Evolutionary conservation across 352 stramenopile genomes (phyloP).

Genomic region (Globisporangium parvum): DNA sequence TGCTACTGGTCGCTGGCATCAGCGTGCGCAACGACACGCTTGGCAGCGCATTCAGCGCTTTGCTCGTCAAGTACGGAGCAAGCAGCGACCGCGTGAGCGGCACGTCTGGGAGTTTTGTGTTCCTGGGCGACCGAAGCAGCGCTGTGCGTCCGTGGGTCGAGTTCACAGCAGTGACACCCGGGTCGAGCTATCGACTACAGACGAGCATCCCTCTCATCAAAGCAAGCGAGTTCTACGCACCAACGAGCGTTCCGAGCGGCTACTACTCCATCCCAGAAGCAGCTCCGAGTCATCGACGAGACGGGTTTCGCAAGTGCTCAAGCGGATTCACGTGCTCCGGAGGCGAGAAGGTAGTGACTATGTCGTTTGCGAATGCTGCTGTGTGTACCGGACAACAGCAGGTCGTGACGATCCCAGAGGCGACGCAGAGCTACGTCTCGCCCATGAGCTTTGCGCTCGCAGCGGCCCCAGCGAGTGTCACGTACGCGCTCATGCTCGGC

Average conservation of each 20-base stretch:
- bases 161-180: constrained; percentile 1
- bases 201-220: constrained; percentile 23
- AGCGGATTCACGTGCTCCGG: constrained; percentile 32
- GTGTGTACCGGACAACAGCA: constrained; percentile 38
- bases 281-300: constrained; percentile 17
- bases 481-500: constrained; percentile 3
- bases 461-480: constrained; percentile 9
- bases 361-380: constrained; percentile 21
- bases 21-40: constrained; percentile 15
- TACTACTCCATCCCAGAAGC: constrained; percentile 48
- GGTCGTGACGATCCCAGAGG: constrained; percentile 27
- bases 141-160: not conserved
- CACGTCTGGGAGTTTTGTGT: constrained; percentile 5
- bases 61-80: constrained; percentile 1
- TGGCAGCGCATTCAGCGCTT: not conserved
- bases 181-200: constrained; percentile 3
- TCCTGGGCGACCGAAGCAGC: constrained; percentile 4
- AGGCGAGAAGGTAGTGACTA: constrained; percentile 23
- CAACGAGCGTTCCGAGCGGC: constrained; percentile 26
- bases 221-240: constrained; percentile 21
- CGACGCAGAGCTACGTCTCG: constrained; percentile 23
- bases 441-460: constrained; percentile 27
- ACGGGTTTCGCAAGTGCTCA: constrained; percentile 31
- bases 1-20: constrained; percentile 16
- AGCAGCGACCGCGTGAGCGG: not conserved